phyloP scores from a whole-genome alignment of 352 stramenopile species.

The Phytophthora nicotianae region DNA sequence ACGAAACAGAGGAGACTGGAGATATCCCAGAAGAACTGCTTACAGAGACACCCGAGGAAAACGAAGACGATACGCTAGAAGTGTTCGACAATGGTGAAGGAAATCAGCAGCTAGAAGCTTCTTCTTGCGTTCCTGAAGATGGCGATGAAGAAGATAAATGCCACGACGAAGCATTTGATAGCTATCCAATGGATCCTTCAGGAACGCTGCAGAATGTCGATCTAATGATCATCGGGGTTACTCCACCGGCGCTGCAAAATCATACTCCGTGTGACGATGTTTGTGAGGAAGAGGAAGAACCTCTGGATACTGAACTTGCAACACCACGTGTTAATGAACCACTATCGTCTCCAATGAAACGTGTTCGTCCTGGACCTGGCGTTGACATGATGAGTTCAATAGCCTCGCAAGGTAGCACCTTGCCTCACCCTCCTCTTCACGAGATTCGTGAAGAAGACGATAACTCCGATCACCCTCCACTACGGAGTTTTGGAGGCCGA shows the following conservation, averaged over 20 bases:
- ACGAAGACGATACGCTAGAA: conserved; percentile 42
- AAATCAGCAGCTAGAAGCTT: conserved; percentile 14
- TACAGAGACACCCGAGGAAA: conserved; percentile 9
- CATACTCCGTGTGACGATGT: conserved; percentile 5
- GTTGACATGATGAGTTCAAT: conserved; percentile 12
- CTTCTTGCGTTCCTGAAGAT: conserved; percentile 17
- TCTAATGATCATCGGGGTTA: conserved; percentile 31
- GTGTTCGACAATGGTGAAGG: conserved; percentile 39
- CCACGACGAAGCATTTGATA: background rate
- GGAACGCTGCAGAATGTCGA: conserved; percentile 10
- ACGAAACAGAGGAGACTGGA: conserved; percentile 14
- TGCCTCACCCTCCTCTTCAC: conserved; percentile 38
- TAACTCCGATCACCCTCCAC: background rate
- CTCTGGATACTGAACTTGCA: conserved; percentile 16
- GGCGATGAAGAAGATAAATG: conserved; percentile 14
- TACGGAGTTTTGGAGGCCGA: conserved; percentile 14
- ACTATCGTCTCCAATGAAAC: conserved; percentile 27
- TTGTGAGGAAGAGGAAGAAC: conserved; percentile 22
- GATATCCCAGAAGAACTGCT: conserved; percentile 1
- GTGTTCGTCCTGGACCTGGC: conserved; percentile 12
- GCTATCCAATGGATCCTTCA: conserved; percentile 1
- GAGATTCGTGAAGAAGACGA: conserved; percentile 53
- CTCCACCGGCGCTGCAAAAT: conserved; percentile 19
- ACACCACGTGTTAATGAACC: conserved; percentile 10
- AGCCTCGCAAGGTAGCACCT: conserved; percentile 3